Base-by-base conservation (phyloP, 768 basidiomycete species). In the Udeniomyces megalosporus region DNA sequence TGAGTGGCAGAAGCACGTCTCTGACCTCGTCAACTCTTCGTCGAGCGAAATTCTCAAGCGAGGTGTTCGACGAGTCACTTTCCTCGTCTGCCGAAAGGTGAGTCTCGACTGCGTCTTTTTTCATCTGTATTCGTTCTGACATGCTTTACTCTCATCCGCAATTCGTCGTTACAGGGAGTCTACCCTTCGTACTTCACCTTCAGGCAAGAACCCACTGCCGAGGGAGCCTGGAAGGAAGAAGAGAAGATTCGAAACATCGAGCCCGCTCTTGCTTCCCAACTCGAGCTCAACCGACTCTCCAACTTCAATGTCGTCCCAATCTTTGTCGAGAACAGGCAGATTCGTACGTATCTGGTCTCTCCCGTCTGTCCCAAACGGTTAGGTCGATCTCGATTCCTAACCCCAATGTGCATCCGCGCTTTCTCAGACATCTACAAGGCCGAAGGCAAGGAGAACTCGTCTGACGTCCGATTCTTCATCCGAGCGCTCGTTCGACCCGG, bases 401-500 rank as follows among this genome's bases (percentile, higher is more conserved):
- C n/a, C n/a, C n/a, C n/a, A n/a, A n/a, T n/a, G n/a, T n/a, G n/a
- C n/a, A n/a, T n/a, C n/a, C n/a, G n/a, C n/a, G 15, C 28, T 57
- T 24, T 47, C 26, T 3, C 57, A 58, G 57, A 97, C 75, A 87
- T 99, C 70, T 97, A 99, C 75, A 90, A 93, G 69, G 92, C 86
- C 49, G 81, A 93, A 56, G 92, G 91, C 34, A 81, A 83, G 64
- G 95, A 96, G 77, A 97, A 97, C 75, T 86, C 93, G 67, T 81
- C 95, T n/a, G 95, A 99, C 74, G 88, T 82, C 67, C 83, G 95
- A 58, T 99, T 99, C 84, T 97, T 99, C 76, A 82, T 99, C 58
- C 91, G 95, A 64, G 95, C 90, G 29, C 80, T 99, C 62, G 83
- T 99, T 53, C 88, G 95, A 58, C 95, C 95, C 47, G 95, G 95